phyloP scores from a whole-genome alignment of 1,139 yeast species.

The Suhomyces maxii region DNA sequence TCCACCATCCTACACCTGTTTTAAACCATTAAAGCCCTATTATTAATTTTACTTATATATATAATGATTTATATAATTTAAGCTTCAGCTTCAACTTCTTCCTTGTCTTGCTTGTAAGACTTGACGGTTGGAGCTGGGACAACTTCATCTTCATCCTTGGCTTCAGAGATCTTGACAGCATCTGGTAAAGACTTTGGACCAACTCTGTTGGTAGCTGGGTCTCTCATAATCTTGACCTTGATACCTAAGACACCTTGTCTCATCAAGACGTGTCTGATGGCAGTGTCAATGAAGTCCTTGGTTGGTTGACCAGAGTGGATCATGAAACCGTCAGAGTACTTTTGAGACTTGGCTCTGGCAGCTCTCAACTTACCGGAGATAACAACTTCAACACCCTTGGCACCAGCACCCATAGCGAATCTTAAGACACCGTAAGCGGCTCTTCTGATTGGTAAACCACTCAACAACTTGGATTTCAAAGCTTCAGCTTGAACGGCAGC shows the following conservation, averaged over 20 bases:
- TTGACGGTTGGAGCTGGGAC: slow-evolving; percentile 84
- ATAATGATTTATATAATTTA: slow-evolving; percentile 11
- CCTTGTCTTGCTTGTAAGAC: slow-evolving; percentile 54
- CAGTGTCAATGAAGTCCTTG: slow-evolving; percentile 96
- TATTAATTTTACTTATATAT: too few species aligned
- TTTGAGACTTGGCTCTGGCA: slow-evolving; percentile 99
- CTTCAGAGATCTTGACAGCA: slow-evolving; percentile 91
- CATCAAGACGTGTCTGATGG: slow-evolving; percentile 99
- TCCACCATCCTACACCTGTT: too few species aligned
- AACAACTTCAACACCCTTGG: slow-evolving; percentile 99
- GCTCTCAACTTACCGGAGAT: slow-evolving; percentile 99
- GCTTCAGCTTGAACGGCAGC: slow-evolving; percentile 99
- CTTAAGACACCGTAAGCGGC: slow-evolving; percentile 99
- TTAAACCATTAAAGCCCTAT: not conserved
- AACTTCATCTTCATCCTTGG: slow-evolving; percentile 89
- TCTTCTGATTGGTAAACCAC: slow-evolving; percentile 99
- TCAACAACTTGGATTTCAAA: slow-evolving; percentile 94
- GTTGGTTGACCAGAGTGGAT: slow-evolving; percentile 99
- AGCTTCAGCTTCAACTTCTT: slow-evolving; percentile 29
- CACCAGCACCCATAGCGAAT: slow-evolving; percentile 99
- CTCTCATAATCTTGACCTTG: slow-evolving; percentile 99
- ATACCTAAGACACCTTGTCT: slow-evolving; percentile 99
- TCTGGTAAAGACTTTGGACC: slow-evolving; percentile 97
- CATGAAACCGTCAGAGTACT: slow-evolving; percentile 99
- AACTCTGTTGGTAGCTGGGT: slow-evolving; percentile 86